Base-by-base conservation (phyloP, 2,329 filamentous ascomycete genomes). In the Ceratocystis destructans region DNA sequence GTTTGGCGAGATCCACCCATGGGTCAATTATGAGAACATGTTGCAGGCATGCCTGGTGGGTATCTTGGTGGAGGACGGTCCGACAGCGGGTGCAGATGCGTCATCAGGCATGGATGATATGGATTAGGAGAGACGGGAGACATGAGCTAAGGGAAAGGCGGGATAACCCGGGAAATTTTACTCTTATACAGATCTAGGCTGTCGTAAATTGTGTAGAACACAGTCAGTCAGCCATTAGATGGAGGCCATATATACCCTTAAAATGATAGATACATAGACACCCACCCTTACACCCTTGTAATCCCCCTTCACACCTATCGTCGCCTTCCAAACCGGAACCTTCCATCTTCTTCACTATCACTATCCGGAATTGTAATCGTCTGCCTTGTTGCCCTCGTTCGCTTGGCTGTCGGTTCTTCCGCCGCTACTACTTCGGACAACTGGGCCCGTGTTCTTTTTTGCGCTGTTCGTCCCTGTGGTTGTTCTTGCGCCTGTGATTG, bases 21-120 rank as follows among this genome's bases (percentile, higher is more conserved):
- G 86, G 86, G 86, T 88, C 31, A 88, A 88, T 73, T 87, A 85
- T 72, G 85, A 88, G 75, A 83, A 83, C 2, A 88, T 88, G 86
- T 73, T 88, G 67, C 76, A 80, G 33, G 80, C 80, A 4, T 88
- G 85, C 72, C 73, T 88, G 68, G 76, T 88, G 17, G 86, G 86
- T 1, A 76, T 88, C 63, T 74, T 85, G 65, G 84, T 88, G 5
- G 80, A 82, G 0, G 86, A 88, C 71, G 72, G 73, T 0, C 73
- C 73, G 77, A 78, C 61, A 78, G 80, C 73, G 75, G 71, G 46
- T 72, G 76, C 73, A 75, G 71, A 45, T 72, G 76, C 64, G 1
- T 74, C 72, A 5, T 72, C 72, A 57, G 77, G 73, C 20, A 83
- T 85, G 81, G 83, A 86, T 45, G 77, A 81, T 70, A 85, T 87